Evolutionary conservation across 345 rosid species (phyloP).

Genomic region (Pistacia vera): DNA sequence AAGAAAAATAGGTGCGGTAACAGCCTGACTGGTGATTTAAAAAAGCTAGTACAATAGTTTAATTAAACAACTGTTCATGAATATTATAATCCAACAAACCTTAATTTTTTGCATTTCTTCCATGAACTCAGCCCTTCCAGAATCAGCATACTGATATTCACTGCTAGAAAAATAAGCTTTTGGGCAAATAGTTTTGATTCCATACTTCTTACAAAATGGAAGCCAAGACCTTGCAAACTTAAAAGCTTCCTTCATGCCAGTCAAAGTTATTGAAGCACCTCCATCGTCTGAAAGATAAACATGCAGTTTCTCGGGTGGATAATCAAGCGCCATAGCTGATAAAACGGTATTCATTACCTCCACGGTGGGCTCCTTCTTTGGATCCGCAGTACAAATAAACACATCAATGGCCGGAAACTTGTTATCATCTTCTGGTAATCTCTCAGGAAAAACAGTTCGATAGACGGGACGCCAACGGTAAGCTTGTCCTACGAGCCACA

Average conservation of each 20-base stretch:
- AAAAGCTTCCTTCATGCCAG: slow-evolving; percentile 38
- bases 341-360: slow-evolving; percentile 45
- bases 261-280: slow-evolving; percentile 40
- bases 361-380: slow-evolving; percentile 43
- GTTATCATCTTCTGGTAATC: slow-evolving; percentile 24
- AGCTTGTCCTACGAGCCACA: slow-evolving; percentile 37
- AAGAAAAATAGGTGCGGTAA: no score
- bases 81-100: slow-evolving; percentile 10
- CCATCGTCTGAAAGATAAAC: slow-evolving; percentile 57
- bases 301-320: slow-evolving; percentile 47
- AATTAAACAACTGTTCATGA: no score
- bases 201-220: slow-evolving; percentile 47
- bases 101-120: slow-evolving; percentile 18
- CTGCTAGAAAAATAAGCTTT: slow-evolving; percentile 29
- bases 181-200: slow-evolving; percentile 29
- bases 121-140: neutral
- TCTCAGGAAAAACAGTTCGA: slow-evolving; percentile 38
- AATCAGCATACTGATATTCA: slow-evolving; percentile 11
- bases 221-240: slow-evolving; percentile 48
- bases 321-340: slow-evolving; percentile 53
- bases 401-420: slow-evolving; percentile 48
- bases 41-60: no score
- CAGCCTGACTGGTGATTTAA: no score
- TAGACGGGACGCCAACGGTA: slow-evolving; percentile 35
- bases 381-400: slow-evolving; percentile 49